phyloP scores from a whole-genome alignment of 2,329 filamentous ascomycete genomes.

The Ceratocystis alfenasii region DNA sequence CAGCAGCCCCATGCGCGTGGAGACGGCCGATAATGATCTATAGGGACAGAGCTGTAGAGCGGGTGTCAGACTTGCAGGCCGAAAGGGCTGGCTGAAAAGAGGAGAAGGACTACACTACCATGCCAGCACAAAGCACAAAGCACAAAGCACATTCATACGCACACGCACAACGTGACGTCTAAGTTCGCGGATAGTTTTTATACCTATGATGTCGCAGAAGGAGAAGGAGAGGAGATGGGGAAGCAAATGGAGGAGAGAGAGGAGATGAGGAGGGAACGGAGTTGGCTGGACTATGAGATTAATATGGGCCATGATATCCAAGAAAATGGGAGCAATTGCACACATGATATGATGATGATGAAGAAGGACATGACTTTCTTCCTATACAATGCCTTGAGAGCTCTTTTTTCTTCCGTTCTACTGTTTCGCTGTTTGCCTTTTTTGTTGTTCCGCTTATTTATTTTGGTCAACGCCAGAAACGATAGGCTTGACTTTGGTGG shows the following conservation, averaged over 20 bases:
- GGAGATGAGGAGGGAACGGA: no score
- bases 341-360: slow-evolving; percentile 1
- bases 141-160: no score
- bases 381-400: not conserved
- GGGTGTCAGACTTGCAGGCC: not conserved
- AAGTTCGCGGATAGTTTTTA: slow-evolving; percentile 10
- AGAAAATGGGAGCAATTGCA: slow-evolving; percentile 7
- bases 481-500: not conserved
- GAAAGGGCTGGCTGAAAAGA: not conserved
- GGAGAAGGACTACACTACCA: not conserved
- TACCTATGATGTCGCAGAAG: not conserved
- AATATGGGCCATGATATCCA: slow-evolving; percentile 12
- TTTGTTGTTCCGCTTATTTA: not conserved
- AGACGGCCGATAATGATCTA: slow-evolving; percentile 8
- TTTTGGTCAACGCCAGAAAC: not conserved
- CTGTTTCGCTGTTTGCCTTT: no score
- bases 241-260: no score
- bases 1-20: slow-evolving; percentile 18
- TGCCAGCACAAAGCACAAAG: not conserved
- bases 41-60: not conserved
- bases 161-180: not conserved
- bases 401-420: not conserved
- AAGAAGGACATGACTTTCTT: not conserved
- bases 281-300: not conserved
- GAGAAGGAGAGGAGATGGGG: no score